Evolutionary conservation across 768 basidiomycete genomes (phyloP).

Genomic region (Tricholoma flavovirens): DNA sequence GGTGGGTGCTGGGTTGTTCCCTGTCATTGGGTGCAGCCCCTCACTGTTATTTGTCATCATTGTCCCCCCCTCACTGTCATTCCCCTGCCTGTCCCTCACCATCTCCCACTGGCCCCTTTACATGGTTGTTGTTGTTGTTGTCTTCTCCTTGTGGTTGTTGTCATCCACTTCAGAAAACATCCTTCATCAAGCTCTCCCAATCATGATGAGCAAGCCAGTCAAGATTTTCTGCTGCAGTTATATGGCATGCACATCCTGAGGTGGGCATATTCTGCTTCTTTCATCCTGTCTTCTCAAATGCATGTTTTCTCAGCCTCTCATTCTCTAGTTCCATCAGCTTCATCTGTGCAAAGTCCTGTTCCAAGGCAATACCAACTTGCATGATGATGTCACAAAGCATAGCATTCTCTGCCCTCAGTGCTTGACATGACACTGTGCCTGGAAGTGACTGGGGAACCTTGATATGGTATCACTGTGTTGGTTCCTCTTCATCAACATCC

Average conservation of each 20-base stretch:
- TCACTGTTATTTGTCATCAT: too few relatives aligned
- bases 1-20: too few relatives aligned
- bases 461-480: neutral
- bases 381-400: conserved; percentile 4
- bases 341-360: conserved; percentile 9
- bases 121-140: too few relatives aligned
- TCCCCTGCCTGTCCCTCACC: neutral
- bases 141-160: too few relatives aligned
- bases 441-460: conserved; percentile 2
- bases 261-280: conserved; percentile 3
- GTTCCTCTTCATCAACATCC: neutral
- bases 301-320: conserved; percentile 5
- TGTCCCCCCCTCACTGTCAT: too few relatives aligned
- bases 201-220: conserved; percentile 5
- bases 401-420: conserved; percentile 4
- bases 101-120: too few relatives aligned
- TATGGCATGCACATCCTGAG: conserved; percentile 1
- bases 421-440: neutral
- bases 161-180: neutral
- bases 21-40: too few relatives aligned
- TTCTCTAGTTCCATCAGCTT: conserved; percentile 15
- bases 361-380: conserved; percentile 1
- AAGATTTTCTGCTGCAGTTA: conserved; percentile 7
- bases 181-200: conserved; percentile 2
- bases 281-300: conserved; percentile 7